phyloP scores from a whole-genome alignment of 768 basidiomycete species.

The Chalciporus chontae region DNA sequence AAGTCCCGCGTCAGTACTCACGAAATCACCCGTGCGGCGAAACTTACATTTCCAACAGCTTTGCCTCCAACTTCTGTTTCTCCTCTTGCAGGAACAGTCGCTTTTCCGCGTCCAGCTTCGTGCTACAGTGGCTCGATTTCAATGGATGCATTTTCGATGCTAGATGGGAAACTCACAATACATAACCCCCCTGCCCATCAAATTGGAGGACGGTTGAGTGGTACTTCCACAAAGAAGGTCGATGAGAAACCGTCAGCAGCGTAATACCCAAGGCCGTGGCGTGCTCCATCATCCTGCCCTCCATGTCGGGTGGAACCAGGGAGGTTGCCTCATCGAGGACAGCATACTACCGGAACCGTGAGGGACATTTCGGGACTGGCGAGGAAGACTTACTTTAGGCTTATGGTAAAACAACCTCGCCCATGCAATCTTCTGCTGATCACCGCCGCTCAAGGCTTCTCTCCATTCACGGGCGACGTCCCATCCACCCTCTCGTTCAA shows the following conservation, averaged over 20 bases:
- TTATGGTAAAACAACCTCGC: slow-evolving; percentile 93
- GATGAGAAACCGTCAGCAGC: slow-evolving; percentile 90
- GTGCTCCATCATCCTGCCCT: slow-evolving; percentile 92
- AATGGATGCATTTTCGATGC: no score
- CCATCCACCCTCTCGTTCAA: slow-evolving; percentile 97
- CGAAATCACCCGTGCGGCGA: background rate
- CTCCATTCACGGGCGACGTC: slow-evolving; percentile 88
- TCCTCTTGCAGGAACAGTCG: slow-evolving; percentile 91
- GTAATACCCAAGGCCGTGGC: slow-evolving; percentile 87
- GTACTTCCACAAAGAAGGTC: slow-evolving; percentile 91
- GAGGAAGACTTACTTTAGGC: slow-evolving; percentile 62
- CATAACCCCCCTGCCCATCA: slow-evolving; percentile 92
- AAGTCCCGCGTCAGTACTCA: background rate
- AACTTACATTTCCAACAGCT: slow-evolving; percentile 75
- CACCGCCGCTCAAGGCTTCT: slow-evolving; percentile 89
- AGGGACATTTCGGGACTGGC: no score
- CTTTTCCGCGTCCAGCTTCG: slow-evolving; percentile 85
- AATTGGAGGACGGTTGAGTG: slow-evolving; percentile 87
- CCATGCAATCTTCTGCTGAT: slow-evolving; percentile 98
- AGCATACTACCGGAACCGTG: slow-evolving; percentile 61
- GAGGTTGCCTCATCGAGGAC: slow-evolving; percentile 97
- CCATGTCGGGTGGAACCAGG: slow-evolving; percentile 88
- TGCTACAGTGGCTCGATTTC: slow-evolving; percentile 42
- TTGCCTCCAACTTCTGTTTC: slow-evolving; percentile 84
- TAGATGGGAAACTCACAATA: slow-evolving; percentile 55